phyloP scores from a whole-genome alignment of 2,329 filamentous ascomycete genomes.

The Sphaerulina vaccinii region DNA sequence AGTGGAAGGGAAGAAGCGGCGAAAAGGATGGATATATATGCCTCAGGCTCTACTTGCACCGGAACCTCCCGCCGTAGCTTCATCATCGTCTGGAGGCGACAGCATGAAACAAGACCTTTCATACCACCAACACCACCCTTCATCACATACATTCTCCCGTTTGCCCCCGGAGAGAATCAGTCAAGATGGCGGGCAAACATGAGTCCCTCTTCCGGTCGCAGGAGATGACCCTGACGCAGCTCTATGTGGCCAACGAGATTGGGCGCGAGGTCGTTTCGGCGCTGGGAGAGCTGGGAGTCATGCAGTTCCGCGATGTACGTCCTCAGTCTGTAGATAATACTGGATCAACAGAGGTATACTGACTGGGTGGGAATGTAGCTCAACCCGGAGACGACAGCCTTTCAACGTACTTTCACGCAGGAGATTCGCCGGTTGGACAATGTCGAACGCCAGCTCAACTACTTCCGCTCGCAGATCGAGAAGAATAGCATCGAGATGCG shows the following conservation, averaged over 20 bases:
- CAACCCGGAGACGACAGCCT: constrained; percentile 88
- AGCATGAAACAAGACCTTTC: too few species aligned
- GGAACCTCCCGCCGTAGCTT: too few species aligned
- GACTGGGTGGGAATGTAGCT: constrained; percentile 58
- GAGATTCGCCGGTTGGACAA: constrained; percentile 97
- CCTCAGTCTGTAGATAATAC: constrained; percentile 4
- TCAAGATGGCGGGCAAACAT: constrained; percentile 59
- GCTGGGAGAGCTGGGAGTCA: constrained; percentile 89
- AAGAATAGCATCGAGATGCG: constrained; percentile 83
- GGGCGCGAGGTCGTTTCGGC: constrained; percentile 96
- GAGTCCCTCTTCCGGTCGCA: constrained; percentile 99
- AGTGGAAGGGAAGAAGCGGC: too few species aligned
- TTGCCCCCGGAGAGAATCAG: constrained; percentile 17
- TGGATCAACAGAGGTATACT: constrained; percentile 22
- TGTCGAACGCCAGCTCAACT: constrained; percentile 94
- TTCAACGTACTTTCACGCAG: constrained; percentile 95
- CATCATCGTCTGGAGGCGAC: too few species aligned
- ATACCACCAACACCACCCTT: constrained; percentile 17
- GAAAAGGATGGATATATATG: too few species aligned
- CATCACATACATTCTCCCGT: constrained; percentile 1
- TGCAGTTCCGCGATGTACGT: constrained; percentile 95
- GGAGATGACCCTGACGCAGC: constrained; percentile 99
- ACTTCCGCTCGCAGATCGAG: constrained; percentile 94
- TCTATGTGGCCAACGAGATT: constrained; percentile 99
- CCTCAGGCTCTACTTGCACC: too few species aligned